Evolutionary conservation across 2,329 filamentous ascomycete genomes (phyloP).

Genomic region (Nannizziopsis barbatae): DNA sequence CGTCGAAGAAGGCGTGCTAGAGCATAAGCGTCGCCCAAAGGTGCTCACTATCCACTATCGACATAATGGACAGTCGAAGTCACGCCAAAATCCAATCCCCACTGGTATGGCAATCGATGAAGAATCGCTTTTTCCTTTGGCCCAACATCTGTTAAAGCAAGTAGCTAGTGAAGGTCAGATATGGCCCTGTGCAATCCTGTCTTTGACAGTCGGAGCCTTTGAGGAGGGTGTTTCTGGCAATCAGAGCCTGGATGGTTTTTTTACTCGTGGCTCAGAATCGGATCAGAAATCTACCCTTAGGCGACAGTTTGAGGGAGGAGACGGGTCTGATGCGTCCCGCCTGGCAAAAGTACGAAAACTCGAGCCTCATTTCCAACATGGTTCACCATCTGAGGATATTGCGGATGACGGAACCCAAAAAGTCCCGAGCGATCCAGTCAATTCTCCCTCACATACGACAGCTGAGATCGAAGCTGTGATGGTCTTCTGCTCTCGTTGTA

Average conservation of each 20-base stretch:
- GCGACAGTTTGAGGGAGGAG: neutral
- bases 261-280: slow-evolving; percentile 53
- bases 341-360: slow-evolving; percentile 1
- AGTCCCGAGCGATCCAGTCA: no score
- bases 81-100: slow-evolving; percentile 65
- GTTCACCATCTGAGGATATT: neutral
- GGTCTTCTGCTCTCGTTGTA: slow-evolving; percentile 56
- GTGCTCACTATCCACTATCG: slow-evolving; percentile 78
- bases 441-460: no score
- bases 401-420: neutral
- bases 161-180: slow-evolving; percentile 64
- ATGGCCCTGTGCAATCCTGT: slow-evolving; percentile 89
- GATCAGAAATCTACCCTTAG: neutral
- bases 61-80: slow-evolving; percentile 60
- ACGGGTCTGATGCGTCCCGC: neutral
- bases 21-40: slow-evolving; percentile 75
- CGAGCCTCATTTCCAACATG: neutral
- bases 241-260: slow-evolving; percentile 71
- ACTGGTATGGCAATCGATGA: slow-evolving; percentile 64
- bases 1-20: slow-evolving; percentile 78
- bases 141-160: slow-evolving; percentile 64
- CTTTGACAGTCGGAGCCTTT: slow-evolving; percentile 79
- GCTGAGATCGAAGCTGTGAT: neutral
- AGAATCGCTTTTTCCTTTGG: slow-evolving; percentile 58
- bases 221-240: slow-evolving; percentile 79